Evolutionary conservation across 345 rosid species (phyloP), one percentile per base, ranked within the genome.

Genomic region (Noccaea caerulescens): DNA sequence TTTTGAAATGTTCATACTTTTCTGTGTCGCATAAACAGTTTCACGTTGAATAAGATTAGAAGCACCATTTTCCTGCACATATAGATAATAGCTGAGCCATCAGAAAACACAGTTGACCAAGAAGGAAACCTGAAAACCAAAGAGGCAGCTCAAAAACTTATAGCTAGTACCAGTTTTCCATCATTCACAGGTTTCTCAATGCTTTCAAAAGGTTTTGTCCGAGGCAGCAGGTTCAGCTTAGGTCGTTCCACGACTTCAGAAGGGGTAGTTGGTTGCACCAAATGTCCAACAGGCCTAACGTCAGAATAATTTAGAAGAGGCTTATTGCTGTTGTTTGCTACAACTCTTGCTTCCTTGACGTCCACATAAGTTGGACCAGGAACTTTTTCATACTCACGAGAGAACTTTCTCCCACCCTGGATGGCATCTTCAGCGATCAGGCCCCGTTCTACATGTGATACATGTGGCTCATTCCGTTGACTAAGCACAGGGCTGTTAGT

Each of bases 141-240:
- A 59, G 62, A 9, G 9, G 16, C 60, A 53, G 30, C 34, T 47
- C 56, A 50, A 47, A 44, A 69, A 33, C 23, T 54, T 42, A 46
- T 20, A 59, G 14, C 58, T 6, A 30, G 36, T 32, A 82, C 93
- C 93, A 76, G 83, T 58, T 77, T 83, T 42, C 76, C 72, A 57
- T 80, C 84, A 45, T 57, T 64, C 62, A 52, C 25, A 65, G 79
- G 71, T 27, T 69, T 68, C 51, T 88, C 93, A 50, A 71, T 5
- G 76, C 11, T 81, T 59, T 84, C 91, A 72, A 82, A 41, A 60
- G 87, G 91, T 83, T 79, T 91, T 42, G 85, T 73, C 61, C 87
- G 83, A 18, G 91, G 88, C 63, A 83, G 81, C 25, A 91, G 79
- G 80, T 80, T 88, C 68, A 91, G 76, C 81, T 85, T 88, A 59